phyloP scores from a whole-genome alignment of 768 basidiomycete species.

The Pisolithus sp. region DNA sequence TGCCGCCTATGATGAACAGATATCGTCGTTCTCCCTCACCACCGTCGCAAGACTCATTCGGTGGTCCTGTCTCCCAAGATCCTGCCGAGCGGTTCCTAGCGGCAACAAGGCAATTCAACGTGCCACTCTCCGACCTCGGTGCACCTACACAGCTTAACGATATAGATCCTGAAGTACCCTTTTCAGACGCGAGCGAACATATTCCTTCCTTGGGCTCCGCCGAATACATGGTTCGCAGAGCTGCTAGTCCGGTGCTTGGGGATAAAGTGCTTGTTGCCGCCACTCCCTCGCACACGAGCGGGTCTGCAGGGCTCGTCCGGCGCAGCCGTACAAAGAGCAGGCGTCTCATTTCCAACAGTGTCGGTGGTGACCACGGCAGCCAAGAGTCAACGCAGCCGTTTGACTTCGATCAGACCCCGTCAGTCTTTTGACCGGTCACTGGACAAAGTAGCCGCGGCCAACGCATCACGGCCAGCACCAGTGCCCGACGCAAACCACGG shows the following conservation, averaged over 20 bases:
- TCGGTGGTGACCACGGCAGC: slow-evolving; percentile 9
- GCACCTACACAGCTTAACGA: slow-evolving; percentile 24
- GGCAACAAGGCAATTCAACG: slow-evolving; percentile 42
- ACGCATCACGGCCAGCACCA: slow-evolving; percentile 14
- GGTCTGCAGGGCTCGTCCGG: slow-evolving; percentile 13
- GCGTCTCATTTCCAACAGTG: slow-evolving; percentile 9
- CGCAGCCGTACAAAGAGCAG: slow-evolving; percentile 6
- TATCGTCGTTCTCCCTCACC: slow-evolving; percentile 31
- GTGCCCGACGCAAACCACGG: slow-evolving; percentile 11
- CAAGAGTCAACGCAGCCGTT: slow-evolving; percentile 26
- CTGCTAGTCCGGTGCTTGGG: slow-evolving; percentile 4
- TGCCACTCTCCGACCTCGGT: slow-evolving; percentile 54
- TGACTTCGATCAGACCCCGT: slow-evolving; percentile 34
- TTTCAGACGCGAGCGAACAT: slow-evolving; percentile 38
- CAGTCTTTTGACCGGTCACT: slow-evolving; percentile 36
- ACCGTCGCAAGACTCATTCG: slow-evolving; percentile 60
- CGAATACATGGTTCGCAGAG: slow-evolving; percentile 17
- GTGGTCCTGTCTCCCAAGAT: slow-evolving; percentile 42
- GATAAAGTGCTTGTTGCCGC: slow-evolving; percentile 40
- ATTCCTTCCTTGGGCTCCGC: slow-evolving; percentile 14
- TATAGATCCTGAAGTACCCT: slow-evolving; percentile 44
- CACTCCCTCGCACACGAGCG: slow-evolving; percentile 43
- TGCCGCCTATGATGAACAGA: slow-evolving; percentile 16
- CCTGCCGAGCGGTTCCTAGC: slow-evolving; percentile 41
- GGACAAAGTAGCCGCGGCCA: slow-evolving; percentile 25